Evolutionary conservation across 768 basidiomycete genomes (phyloP), one percentile per base, ranked within the genome.

Genomic region (Phlebiopsis flavidoalba): DNA sequence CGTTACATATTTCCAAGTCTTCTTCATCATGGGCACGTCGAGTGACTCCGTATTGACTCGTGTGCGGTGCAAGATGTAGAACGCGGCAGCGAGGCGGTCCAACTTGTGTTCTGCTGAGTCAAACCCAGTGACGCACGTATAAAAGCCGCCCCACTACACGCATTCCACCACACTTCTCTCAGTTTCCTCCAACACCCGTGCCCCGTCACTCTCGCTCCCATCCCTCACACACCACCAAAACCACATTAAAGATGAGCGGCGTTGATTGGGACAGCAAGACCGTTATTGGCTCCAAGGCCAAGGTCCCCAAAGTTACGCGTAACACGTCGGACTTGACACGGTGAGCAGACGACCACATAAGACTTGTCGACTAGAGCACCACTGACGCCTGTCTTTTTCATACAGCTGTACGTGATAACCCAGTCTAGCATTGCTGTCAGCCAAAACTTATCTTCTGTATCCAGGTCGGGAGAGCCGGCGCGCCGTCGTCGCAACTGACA

Each of bases 401-500:
- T 40, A 1, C 57, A 65, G 64, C 62, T 60, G 66, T 67, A 58
- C 33, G 66, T 60, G 12, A 36, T 24, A 31, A 47, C 5, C 10
- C 2, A 3, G 11, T 3, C 40, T 40, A 14, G 35, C 37, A 43
- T 5, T n/a, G n/a, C n/a, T n/a, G n/a, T n/a, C n/a, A 19, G 12
- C 15, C n/a, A 14, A 1, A 45, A 47, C 2, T 53, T 43, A 43
- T 17, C 57, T 8, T 45, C 40, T 36, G 26, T 48, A 48, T 22
- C 21, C 65, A 92, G 90, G 92, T 92, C 61, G 85, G 89, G 35
- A 78, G 93, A 69, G 72, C 80, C 46, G 91, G 91, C 33, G 91
- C 33, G 83, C 87, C 50, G 86, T 91, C 62, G 87, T 94, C 36
- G 82, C 84, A 22, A 93, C 90, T 8, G 91, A 94, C 73, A 94